Evolutionary conservation across 208 protist genomes (phyloP).

Genomic region (Leishmania tropica): DNA sequence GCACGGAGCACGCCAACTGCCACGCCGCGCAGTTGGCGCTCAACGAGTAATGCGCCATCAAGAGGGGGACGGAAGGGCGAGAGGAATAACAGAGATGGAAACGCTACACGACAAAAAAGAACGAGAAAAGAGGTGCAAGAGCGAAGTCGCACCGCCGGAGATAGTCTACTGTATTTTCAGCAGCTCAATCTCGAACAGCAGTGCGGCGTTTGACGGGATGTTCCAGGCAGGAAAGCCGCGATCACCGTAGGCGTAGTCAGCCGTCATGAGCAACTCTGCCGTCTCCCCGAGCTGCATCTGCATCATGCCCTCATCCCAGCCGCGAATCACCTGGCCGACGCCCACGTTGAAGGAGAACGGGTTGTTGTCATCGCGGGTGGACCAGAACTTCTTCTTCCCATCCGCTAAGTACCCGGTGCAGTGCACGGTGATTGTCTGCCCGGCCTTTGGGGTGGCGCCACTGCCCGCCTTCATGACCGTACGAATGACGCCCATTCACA

Average conservation of each 20-base stretch:
- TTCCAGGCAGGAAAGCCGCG: slow-evolving; percentile 90
- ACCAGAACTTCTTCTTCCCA: slow-evolving; percentile 91
- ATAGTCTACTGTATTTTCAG: slow-evolving; percentile 55
- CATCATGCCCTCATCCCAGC: slow-evolving; percentile 95
- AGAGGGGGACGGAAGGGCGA: not conserved
- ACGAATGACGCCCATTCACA: slow-evolving; percentile 74
- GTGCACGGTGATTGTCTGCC: slow-evolving; percentile 86
- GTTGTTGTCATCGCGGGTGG: slow-evolving; percentile 77
- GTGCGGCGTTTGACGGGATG: slow-evolving; percentile 75
- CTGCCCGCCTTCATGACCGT: slow-evolving; percentile 66
- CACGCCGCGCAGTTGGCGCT: not conserved
- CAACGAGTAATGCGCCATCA: not conserved
- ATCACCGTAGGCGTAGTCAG: slow-evolving; percentile 86
- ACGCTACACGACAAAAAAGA: not conserved
- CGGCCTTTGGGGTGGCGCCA: slow-evolving; percentile 59
- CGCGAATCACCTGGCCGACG: slow-evolving; percentile 93
- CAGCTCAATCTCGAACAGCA: slow-evolving; percentile 92
- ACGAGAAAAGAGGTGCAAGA: not conserved
- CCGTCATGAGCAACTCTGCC: slow-evolving; percentile 78
- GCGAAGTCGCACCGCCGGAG: not conserved
- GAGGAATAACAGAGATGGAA: not conserved
- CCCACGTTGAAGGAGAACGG: slow-evolving; percentile 94
- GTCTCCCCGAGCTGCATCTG: slow-evolving; percentile 87
- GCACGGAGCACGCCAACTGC: not conserved
- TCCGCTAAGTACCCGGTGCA: slow-evolving; percentile 90